phyloP scores from a whole-genome alignment of 129 eudicot genomes.

The Flaveria robusta region DNA sequence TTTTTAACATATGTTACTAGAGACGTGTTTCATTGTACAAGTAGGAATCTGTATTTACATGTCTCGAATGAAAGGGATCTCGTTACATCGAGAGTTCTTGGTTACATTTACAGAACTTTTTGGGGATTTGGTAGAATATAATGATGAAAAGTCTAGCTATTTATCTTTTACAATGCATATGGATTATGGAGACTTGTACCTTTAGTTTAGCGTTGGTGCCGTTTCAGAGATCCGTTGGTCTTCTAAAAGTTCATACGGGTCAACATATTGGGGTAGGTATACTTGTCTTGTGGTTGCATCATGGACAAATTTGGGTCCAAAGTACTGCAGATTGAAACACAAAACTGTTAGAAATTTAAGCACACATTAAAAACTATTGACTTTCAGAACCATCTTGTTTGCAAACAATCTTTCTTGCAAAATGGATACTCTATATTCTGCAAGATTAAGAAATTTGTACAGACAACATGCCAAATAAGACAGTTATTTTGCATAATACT shows the following conservation, averaged over 20 bases:
- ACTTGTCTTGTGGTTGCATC: conserved; percentile 51
- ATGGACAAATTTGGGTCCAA: conserved; percentile 82
- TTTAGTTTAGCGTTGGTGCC: conserved; percentile 62
- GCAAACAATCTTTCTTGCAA: background rate
- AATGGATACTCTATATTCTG: background rate
- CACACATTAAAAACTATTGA: background rate
- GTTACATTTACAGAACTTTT: conserved; percentile 32
- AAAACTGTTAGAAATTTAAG: background rate
- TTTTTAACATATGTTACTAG: conserved; percentile 26
- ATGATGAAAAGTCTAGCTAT: conserved; percentile 6
- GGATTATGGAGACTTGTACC: conserved; percentile 20
- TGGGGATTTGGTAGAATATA: background rate
- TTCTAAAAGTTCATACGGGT: conserved; percentile 83
- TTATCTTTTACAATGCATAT: conserved; percentile 26
- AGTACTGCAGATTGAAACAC: conserved; percentile 51
- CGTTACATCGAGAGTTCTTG: conserved; percentile 3
- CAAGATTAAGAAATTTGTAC: background rate
- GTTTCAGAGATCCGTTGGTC: conserved; percentile 70
- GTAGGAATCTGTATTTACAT: conserved; percentile 41
- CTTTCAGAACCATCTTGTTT: background rate
- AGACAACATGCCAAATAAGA: no score
- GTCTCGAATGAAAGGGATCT: conserved; percentile 28
- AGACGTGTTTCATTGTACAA: conserved; percentile 26
- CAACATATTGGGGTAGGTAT: conserved; percentile 66
- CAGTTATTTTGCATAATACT: background rate